Evolutionary conservation across 306 rosid species (phyloP).

Genomic region (Amphicarpaea edgeworthii): DNA sequence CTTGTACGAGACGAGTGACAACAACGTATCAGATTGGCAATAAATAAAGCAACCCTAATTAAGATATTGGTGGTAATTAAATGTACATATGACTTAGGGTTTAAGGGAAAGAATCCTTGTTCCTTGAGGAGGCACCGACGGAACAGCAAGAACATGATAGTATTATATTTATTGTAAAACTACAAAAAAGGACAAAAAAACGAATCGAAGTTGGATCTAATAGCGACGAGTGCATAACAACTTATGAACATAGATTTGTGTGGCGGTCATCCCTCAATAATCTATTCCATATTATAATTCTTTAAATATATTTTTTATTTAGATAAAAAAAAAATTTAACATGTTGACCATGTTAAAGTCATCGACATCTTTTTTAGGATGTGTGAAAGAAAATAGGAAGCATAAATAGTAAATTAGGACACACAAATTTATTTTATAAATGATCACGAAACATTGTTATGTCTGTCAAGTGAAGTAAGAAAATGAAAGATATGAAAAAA

Average conservation of each 20-base stretch:
- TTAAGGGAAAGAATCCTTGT: background rate
- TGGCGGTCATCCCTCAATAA: background rate
- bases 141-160: background rate
- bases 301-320: too few relatives aligned
- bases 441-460: too few relatives aligned
- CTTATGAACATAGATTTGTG: background rate
- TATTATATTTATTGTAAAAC: background rate
- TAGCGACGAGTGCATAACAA: background rate
- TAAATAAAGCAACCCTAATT: background rate
- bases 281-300: background rate
- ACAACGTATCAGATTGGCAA: background rate
- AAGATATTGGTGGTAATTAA: background rate
- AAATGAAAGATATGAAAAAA: too few relatives aligned
- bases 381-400: too few relatives aligned
- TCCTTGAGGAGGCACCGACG: conserved; percentile 4
- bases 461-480: too few relatives aligned
- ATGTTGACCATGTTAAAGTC: too few relatives aligned
- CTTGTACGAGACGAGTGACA: background rate
- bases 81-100: background rate
- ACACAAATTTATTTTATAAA: too few relatives aligned
- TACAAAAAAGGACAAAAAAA: background rate
- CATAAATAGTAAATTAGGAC: too few relatives aligned
- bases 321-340: too few relatives aligned
- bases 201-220: conserved; percentile 2
- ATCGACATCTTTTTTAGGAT: too few relatives aligned